Evolutionary conservation across 768 basidiomycete genomes (phyloP).

Genomic region (Phanerochaete sordida): DNA sequence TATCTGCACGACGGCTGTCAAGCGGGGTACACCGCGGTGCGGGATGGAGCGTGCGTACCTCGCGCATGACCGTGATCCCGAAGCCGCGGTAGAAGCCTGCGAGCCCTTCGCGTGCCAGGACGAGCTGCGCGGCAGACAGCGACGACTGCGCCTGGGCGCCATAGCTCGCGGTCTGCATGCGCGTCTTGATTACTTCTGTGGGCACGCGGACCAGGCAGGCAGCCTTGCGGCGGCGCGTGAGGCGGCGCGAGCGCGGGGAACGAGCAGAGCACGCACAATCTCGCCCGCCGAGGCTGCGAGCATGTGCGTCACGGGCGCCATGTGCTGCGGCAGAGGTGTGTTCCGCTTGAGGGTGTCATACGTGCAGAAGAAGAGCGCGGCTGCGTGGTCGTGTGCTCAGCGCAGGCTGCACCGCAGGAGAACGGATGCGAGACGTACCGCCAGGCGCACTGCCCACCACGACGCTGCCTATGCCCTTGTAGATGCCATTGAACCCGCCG

Average conservation of each 20-base stretch:
- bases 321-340: conserved; percentile 57
- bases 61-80: conserved; percentile 70
- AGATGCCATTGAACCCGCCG: conserved; percentile 88
- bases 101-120: conserved; percentile 61
- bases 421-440: conserved; percentile 47
- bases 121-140: conserved; percentile 49
- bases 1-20: too few relatives aligned
- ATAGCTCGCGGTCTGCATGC: conserved; percentile 84
- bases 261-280: conserved; percentile 36
- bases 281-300: conserved; percentile 48
- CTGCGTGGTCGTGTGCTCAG: conserved; percentile 38
- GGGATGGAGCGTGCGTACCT: conserved; percentile 36
- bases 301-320: conserved; percentile 66
- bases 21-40: too few relatives aligned
- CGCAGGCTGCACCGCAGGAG: not conserved
- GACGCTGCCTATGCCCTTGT: conserved; percentile 92
- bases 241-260: not conserved
- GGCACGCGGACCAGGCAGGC: conserved; percentile 94
- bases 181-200: conserved; percentile 94
- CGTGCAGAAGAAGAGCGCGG: conserved; percentile 91
- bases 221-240: conserved; percentile 38
- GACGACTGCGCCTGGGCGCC: conserved; percentile 54
- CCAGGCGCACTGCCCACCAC: conserved; percentile 94
- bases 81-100: conserved; percentile 88
- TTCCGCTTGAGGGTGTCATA: conserved; percentile 85